A percentile compares a stretch with the other conserved stretches of the same genome.
These are phyloP conservation scores for Fraxinus latifolia DNA, from an alignment of 305 asterid species.

Conservation along the genomic window DNA sequence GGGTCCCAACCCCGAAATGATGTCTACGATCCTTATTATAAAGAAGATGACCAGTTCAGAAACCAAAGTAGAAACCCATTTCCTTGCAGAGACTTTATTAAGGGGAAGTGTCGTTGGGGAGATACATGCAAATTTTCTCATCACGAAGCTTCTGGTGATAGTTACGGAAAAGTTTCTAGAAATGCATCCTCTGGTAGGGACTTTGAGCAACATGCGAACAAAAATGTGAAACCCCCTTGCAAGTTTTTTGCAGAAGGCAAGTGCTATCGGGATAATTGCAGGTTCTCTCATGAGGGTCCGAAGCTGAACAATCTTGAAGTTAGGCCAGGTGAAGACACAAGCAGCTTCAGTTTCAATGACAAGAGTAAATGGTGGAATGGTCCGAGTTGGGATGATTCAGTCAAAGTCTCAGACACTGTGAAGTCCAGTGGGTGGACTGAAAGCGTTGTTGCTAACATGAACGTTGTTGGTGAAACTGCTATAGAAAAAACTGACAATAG, in stretches of 20 bases:
- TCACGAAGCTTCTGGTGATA: constrained; percentile 46
- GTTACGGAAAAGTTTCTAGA: constrained; percentile 36
- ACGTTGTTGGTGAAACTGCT: constrained; percentile 23
- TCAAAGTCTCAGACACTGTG: constrained; percentile 26
- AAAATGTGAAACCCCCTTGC: constrained; percentile 49
- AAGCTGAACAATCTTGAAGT: constrained; percentile 36
- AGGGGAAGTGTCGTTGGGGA: constrained; percentile 77
- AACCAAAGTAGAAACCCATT: constrained; percentile 46
- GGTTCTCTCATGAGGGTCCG: constrained; percentile 70
- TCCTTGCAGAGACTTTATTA: constrained; percentile 59
- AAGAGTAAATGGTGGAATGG: constrained; percentile 38
- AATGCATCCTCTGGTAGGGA: constrained; percentile 41
- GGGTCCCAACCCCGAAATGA: constrained; percentile 44
- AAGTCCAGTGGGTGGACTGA: constrained; percentile 42
- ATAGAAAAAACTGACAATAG: constrained; percentile 26
- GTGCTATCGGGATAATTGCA: constrained; percentile 67
- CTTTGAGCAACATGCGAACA: constrained; percentile 33
- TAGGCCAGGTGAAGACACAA: constrained; percentile 36
- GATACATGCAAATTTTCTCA: constrained; percentile 78
- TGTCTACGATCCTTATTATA: constrained; percentile 42
- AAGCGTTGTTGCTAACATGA: constrained; percentile 17
- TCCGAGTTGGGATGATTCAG: constrained; percentile 39
- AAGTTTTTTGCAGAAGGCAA: constrained; percentile 72
- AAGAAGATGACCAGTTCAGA: constrained; percentile 44
- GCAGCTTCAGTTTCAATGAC: constrained; percentile 30